Evolutionary conservation across 2,329 filamentous ascomycete species (phyloP), one percentile per base, ranked within the genome.

Genomic region (Scedosporium minutisporum): DNA sequence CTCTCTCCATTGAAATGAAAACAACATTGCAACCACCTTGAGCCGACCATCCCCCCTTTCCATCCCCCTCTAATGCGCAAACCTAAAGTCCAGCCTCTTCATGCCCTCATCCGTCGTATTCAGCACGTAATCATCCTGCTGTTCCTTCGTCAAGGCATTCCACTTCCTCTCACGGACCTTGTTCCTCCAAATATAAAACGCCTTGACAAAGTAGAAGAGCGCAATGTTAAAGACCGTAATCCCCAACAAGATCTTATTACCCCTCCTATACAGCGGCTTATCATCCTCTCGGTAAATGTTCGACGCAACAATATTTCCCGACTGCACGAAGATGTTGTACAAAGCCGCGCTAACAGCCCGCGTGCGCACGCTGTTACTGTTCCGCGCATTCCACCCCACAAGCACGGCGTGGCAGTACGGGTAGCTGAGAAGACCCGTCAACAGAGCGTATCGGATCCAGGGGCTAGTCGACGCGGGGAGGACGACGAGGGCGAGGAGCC

Each of bases 271-370:
- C 23, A 80, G 70, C 1, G 82, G 82, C 66, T 77, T 75, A 67
- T 85, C 82, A 51, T 82, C 80, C 18, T 80, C 71, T 25, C 82
- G 79, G 66, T 85, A 85, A 64, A 85, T 81, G 72, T 85, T 76
- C 33, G 70, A 69, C 2, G 72, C 71, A 14, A 78, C 73, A 62
- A 81, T 78, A 62, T 74, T 75, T 1, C 75, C 73, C n/a, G 69
- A 67, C 66, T 78, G 78, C 6, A 79, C 75, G 46, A 76, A 75
- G 48, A 80, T 81, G 66, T 81, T 82, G 71, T 81, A 81, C 23
- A 81, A 65, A 1, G 78, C 79, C 0, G 79, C 78, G 41, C 74
- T 76, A 6, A 81, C 76, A 12, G 78, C 75, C 9, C 79, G 70
- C 1, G 77, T 79, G 38, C 78, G 73, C n/a, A 81, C 80, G 1